Percentiles rank a stretch among this genome's conserved stretches.
Conservation (phyloP, 2,329 filamentous ascomycete genomes). For the Aspergillus pseudoglaucus region DNA sequence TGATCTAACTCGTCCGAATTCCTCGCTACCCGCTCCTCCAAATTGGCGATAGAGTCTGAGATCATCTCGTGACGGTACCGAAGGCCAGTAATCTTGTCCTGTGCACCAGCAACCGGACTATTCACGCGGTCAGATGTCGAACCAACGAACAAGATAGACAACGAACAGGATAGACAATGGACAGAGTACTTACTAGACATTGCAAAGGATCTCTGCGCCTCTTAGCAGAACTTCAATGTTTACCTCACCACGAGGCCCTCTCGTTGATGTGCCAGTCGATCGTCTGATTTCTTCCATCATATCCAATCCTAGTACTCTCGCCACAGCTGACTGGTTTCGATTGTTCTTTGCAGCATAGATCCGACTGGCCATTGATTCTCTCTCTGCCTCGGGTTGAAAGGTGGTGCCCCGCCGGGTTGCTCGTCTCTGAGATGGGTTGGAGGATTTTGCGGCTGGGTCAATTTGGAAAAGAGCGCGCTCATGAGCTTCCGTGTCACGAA, state of each 20-base stretch:
- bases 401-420: constrained; percentile 44
- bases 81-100: constrained; percentile 67
- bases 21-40: constrained; percentile 71
- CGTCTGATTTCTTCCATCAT: constrained; percentile 72
- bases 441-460: constrained; percentile 56
- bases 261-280: constrained; percentile 50
- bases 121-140: constrained; percentile 9
- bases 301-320: constrained; percentile 79
- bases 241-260: constrained; percentile 58
- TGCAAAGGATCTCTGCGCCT: constrained; percentile 84
- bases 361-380: constrained; percentile 40
- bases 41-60: constrained; percentile 66
- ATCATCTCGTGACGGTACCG: constrained; percentile 66
- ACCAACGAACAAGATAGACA: not conserved
- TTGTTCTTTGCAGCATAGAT: constrained; percentile 50
- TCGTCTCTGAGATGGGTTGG: constrained; percentile 42
- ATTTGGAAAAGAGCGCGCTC: constrained; percentile 93
- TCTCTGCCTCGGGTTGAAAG: constrained; percentile 35
- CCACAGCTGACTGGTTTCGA: constrained; percentile 72
- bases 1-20: constrained; percentile 67
- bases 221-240: constrained; percentile 79
- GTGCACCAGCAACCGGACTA: constrained; percentile 67
- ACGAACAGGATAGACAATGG: not conserved
- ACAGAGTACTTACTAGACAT: constrained; percentile 59
- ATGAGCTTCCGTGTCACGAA: constrained; percentile 90